phyloP scores from a whole-genome alignment of 1,139 yeast species.

The Pichia norvegensis region DNA sequence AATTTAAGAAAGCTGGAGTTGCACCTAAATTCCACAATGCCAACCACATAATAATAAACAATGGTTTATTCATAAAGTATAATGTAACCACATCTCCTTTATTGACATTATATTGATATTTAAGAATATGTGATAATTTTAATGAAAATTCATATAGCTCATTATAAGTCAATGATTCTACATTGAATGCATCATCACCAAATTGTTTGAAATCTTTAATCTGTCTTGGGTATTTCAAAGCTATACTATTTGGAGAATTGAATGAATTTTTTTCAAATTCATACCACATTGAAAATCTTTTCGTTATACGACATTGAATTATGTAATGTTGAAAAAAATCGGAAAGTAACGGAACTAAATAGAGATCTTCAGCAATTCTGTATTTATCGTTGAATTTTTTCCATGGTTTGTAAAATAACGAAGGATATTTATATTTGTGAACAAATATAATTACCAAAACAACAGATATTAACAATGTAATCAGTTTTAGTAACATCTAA shows the following conservation, averaged over 20 bases:
- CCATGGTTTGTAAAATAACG: not conserved
- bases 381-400: conserved; percentile 40
- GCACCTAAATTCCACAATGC: conserved; percentile 93
- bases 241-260: conserved; percentile 9
- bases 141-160: conserved; percentile 61
- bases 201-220: conserved; percentile 13
- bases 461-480: not conserved
- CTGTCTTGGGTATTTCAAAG: conserved; percentile 19
- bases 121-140: conserved; percentile 58
- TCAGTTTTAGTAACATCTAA: not conserved
- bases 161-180: conserved; percentile 61
- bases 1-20: conserved; percentile 77
- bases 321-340: conserved; percentile 38
- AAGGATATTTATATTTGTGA: not conserved
- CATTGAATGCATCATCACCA: conserved; percentile 47
- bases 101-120: conserved; percentile 54
- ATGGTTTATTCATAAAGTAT: conserved; percentile 76
- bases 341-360: conserved; percentile 39
- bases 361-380: conserved; percentile 47
- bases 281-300: conserved; percentile 23
- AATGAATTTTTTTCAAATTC: conserved; percentile 18
- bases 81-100: conserved; percentile 68
- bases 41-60: conserved; percentile 72
- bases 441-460: not conserved
- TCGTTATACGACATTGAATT: conserved; percentile 30